Evolutionary conservation across 306 rosid species (phyloP), one percentile per base, ranked within the genome.

Genomic region (Clitoria ternatea): DNA sequence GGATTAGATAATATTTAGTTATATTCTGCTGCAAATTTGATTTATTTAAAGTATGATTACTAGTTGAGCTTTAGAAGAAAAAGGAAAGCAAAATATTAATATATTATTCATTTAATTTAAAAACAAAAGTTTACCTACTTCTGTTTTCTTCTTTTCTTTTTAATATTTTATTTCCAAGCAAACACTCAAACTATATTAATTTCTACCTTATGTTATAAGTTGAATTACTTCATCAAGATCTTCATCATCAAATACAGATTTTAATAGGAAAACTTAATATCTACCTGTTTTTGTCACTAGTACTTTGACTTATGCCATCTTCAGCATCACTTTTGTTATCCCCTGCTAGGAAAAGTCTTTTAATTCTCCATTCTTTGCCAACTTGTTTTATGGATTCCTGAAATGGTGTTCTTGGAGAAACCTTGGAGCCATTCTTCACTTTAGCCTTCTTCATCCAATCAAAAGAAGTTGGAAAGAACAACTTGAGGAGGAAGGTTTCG

Each of bases 381-480:
- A 17, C 26, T 32, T 47, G 79, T 66, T 72, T 67, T 10, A 66
- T 26, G 13, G 82, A 5, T 64, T 35, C 70, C 27, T 62, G 45
- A 4, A 61, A 45, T 23, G 81, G 40, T 23, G 79, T 52, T 11
- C 32, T 56, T 30, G 73, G 73, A 73, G 85, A 67, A 53, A 77
- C 74, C 76, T 74, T 83, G 35, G 89, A 60, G 43, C 48, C 18
- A 32, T 49, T 81, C 68, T 63, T 74, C 17, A 57, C 61, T 72
- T 77, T 88, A 18, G 19, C 43, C 74, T 83, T 88, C 92, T 79
- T 88, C 80, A 63, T 56, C 47, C 75, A 72, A 54, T 80, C 74
- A 40, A 84, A 78, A 72, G 86, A 81, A 40, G 67, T 77, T 59
- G 96, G 96, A 52, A 86, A 81, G 79, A 83, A 86, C 88, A 86